Evolutionary conservation across 2,329 filamentous ascomycete species (phyloP).

Genomic region (Helminthosporium solani): DNA sequence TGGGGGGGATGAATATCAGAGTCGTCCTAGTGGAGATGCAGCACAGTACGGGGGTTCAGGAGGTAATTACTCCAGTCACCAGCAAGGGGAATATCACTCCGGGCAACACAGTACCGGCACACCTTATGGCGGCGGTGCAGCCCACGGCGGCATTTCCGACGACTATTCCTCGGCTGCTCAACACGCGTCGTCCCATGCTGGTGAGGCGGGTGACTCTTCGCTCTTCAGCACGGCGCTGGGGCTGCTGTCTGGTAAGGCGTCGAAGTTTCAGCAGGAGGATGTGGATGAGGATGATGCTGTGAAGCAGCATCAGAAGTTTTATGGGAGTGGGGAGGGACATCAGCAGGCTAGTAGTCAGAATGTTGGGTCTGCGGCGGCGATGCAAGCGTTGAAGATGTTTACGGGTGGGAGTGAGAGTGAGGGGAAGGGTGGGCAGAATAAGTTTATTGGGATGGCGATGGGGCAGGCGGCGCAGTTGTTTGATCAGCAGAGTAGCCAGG

Average conservation of each 20-base stretch:
- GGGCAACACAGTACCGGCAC: conserved; percentile 21
- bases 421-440: conserved; percentile 63
- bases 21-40: conserved; percentile 8
- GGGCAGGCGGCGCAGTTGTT: conserved; percentile 79
- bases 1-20: conserved; percentile 4
- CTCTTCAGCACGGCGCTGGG: conserved; percentile 60
- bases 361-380: conserved; percentile 70
- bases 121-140: conserved; percentile 39
- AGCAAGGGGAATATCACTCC: conserved; percentile 8
- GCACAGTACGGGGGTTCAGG: conserved; percentile 2
- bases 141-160: conserved; percentile 45
- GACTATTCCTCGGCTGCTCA: conserved; percentile 57
- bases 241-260: conserved; percentile 57
- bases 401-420: conserved; percentile 52
- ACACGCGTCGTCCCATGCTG: conserved; percentile 58
- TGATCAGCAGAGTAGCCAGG: conserved; percentile 59
- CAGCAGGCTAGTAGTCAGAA: conserved; percentile 48
- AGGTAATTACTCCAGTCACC: conserved; percentile 2
- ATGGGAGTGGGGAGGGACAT: conserved; percentile 52
- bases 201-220: conserved; percentile 49
- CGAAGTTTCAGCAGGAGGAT: conserved; percentile 51
- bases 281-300: conserved; percentile 68
- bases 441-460: conserved; percentile 85
- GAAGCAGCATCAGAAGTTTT: conserved; percentile 73
- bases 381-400: conserved; percentile 82